Conservation (phyloP, 345 rosid genomes). For the Gossypium anomalum region DNA sequence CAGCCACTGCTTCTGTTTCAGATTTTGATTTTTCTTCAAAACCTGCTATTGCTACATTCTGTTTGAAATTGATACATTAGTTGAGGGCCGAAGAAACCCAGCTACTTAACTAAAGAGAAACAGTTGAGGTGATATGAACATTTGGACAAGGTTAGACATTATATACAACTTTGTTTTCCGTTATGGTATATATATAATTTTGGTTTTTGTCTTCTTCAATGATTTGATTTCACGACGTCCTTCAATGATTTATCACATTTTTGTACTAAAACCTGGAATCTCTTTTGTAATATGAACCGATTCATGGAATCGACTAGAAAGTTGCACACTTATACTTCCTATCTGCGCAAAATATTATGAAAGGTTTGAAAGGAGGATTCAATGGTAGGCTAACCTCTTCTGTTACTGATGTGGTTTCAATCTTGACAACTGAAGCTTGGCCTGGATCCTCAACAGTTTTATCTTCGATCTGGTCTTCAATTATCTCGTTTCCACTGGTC, state of each 20-base stretch:
- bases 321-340: not conserved
- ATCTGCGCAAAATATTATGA: not conserved
- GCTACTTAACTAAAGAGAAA: constrained; percentile 3
- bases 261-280: not conserved
- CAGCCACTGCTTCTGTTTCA: constrained; percentile 16
- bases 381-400: constrained; percentile 36
- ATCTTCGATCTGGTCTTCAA: constrained; percentile 20
- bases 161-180: not conserved
- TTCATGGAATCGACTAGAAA: not conserved
- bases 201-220: not conserved
- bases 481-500: constrained; percentile 18
- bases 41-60: constrained; percentile 23
- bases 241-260: not conserved
- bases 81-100: constrained; percentile 6
- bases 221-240: not conserved
- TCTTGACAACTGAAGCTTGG: constrained; percentile 15
- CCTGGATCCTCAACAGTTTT: constrained; percentile 17
- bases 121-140: not conserved
- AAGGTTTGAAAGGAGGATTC: not conserved
- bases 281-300: not conserved
- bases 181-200: not conserved
- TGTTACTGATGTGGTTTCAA: constrained; percentile 21
- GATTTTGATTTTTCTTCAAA: constrained; percentile 16
- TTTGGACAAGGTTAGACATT: not conserved
- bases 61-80: constrained; percentile 21